These are phyloP conservation scores for Plantago lanceolata DNA, from an alignment of 305 asterid genomes.

Conservation along the genomic window DNA sequence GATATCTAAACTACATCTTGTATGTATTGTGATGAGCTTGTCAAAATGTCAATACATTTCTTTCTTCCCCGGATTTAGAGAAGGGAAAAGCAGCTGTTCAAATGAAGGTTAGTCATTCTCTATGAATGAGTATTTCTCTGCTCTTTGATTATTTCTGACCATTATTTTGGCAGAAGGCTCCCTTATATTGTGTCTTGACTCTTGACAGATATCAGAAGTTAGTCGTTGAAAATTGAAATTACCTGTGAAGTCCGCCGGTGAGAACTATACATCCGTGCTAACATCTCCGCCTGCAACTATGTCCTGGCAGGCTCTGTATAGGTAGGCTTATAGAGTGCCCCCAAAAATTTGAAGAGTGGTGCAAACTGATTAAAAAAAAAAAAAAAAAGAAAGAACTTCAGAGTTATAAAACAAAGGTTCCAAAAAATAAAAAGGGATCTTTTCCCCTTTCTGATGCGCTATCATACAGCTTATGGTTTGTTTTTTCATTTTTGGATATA, in stretches of 20 bases:
- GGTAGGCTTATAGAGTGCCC: no score
- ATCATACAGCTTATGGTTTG: no score
- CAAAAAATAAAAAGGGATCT: no score
- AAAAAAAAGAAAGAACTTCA: no score
- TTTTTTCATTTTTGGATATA: no score
- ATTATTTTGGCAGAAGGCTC: slow-evolving; percentile 5
- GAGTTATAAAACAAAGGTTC: no score
- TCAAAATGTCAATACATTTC: slow-evolving; percentile 12
- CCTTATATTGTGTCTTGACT: not conserved
- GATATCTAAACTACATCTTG: slow-evolving; percentile 8
- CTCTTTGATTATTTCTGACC: not conserved
- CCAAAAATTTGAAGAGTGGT: no score
- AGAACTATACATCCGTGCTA: slow-evolving; percentile 21
- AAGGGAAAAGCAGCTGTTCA: slow-evolving; percentile 16
- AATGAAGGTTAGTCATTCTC: slow-evolving; percentile 22
- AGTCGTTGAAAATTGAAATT: not conserved
- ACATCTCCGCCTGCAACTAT: slow-evolving; percentile 3
- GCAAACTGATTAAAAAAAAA: no score
- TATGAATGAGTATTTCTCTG: not conserved
- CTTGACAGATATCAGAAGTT: slow-evolving; percentile 24
- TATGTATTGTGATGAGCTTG: slow-evolving; percentile 13
- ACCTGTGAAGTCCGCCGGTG: slow-evolving; percentile 14
- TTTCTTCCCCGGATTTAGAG: slow-evolving; percentile 19
- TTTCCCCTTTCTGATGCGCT: no score
- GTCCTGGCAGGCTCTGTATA: slow-evolving; percentile 3